Conservation (phyloP, 371 early-diverging fungal genomes). For the Cokeromyces recurvatus region DNA sequence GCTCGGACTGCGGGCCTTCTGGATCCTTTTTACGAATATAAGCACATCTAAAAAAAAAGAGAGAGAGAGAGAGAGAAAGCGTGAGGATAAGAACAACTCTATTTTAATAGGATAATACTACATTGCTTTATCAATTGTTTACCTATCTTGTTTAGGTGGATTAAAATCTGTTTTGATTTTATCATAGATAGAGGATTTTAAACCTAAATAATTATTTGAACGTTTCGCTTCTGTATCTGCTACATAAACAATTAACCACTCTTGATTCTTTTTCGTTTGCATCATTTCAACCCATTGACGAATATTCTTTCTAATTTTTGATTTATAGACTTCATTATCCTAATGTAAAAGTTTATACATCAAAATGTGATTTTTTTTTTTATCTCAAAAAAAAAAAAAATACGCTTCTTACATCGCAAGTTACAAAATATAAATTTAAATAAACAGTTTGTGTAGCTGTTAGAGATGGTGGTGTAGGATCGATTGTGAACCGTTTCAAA, state of each 20-base stretch:
- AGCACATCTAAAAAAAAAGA: conserved; percentile 40
- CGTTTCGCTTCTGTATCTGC: conserved; percentile 62
- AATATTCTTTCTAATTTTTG: conserved; percentile 67
- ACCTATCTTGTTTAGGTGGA: conserved; percentile 67
- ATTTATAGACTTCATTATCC: conserved; percentile 85
- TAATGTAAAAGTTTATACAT: conserved; percentile 8
- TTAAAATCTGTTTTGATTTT: conserved; percentile 86
- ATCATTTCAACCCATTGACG: conserved; percentile 80
- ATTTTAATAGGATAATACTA: background rate
- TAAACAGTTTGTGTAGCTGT: conserved; percentile 62
- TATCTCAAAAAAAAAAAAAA: too few species aligned
- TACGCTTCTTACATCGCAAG: conserved; percentile 67
- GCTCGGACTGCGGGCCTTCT: conserved; percentile 61
- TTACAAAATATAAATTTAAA: conserved; percentile 78
- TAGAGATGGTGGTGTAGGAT: conserved; percentile 50
- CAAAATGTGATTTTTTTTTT: background rate
- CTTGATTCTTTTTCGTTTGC: conserved; percentile 77
- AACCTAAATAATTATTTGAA: conserved; percentile 58
- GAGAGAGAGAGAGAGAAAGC: too few species aligned
- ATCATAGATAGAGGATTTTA: conserved; percentile 76
- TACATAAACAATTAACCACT: conserved; percentile 90
- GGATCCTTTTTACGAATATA: conserved; percentile 57
- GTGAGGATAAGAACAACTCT: background rate
- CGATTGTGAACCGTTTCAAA: conserved; percentile 56
- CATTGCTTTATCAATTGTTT: too few species aligned